phyloP scores from a whole-genome alignment of 148 eudicot genomes.

The Rhododendron mucronatum region DNA sequence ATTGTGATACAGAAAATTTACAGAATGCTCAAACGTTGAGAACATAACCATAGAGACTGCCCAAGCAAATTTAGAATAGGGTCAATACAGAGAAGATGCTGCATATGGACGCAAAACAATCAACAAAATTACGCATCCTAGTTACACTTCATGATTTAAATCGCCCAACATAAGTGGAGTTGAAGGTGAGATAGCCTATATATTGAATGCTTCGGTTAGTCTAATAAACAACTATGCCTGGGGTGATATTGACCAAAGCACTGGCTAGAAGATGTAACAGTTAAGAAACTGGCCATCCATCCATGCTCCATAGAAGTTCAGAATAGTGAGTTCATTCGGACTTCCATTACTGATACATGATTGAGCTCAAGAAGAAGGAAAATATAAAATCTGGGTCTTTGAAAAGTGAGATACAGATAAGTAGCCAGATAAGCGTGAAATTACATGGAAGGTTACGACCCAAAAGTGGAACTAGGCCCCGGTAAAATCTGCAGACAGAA shows the following conservation, averaged over 20 bases:
- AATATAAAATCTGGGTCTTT: not conserved
- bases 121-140: not conserved
- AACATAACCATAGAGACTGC: conserved; percentile 98
- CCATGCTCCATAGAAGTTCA: not conserved
- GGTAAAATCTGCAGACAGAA: conserved; percentile 73
- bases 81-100: not conserved
- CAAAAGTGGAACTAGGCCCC: conserved; percentile 88
- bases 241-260: not conserved
- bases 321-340: not conserved
- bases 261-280: not conserved
- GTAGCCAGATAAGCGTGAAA: not conserved
- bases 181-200: not conserved
- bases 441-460: conserved; percentile 99
- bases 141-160: not conserved
- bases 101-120: not conserved
- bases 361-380: conserved; percentile 3
- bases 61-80: conserved; percentile 12
- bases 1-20: conserved; percentile 55
- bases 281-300: not conserved
- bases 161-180: not conserved
- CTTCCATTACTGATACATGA: not conserved
- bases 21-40: conserved; percentile 94
- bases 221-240: not conserved
- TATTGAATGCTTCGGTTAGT: not conserved
- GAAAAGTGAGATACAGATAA: too few species aligned